Conservation (phyloP, 495 filamentous ascomycete species). For the Podospora appendiculata region DNA sequence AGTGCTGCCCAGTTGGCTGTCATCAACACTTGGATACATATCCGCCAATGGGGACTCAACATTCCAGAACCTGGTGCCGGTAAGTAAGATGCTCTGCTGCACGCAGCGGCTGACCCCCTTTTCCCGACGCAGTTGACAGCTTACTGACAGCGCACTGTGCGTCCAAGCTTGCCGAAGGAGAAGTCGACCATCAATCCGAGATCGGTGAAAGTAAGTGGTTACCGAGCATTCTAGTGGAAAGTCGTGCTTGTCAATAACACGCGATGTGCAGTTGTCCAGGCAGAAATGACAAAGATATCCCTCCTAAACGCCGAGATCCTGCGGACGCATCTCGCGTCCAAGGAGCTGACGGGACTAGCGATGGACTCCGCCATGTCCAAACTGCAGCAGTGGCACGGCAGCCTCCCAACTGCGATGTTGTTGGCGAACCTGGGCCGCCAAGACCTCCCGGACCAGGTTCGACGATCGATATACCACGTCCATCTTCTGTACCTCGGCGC, state of each 20-base stretch:
- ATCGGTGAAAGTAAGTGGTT: constrained; percentile 12
- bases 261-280: constrained; percentile 14
- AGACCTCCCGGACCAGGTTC: constrained; percentile 4
- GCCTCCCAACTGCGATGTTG: constrained; percentile 13
- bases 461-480: constrained; percentile 22
- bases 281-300: constrained; percentile 23
- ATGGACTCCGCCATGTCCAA: constrained; percentile 15
- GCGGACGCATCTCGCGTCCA: constrained; percentile 16
- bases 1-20: constrained; percentile 18
- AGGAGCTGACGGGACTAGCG: constrained; percentile 11
- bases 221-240: no score
- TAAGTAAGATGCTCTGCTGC: no score
- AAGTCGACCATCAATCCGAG: constrained; percentile 10
- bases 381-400: constrained; percentile 16
- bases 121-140: neutral
- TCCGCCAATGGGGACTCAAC: constrained; percentile 11
- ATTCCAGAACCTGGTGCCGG: constrained; percentile 14
- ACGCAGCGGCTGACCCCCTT: neutral
- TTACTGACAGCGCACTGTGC: neutral
- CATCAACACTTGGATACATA: constrained; percentile 23
- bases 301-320: constrained; percentile 22
- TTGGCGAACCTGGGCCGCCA: constrained; percentile 6
- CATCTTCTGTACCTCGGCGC: constrained; percentile 27
- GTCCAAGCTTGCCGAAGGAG: constrained; percentile 9
- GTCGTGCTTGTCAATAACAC: neutral